Conservation (phyloP, 768 basidiomycete genomes). For the Suillus hirtellus region DNA sequence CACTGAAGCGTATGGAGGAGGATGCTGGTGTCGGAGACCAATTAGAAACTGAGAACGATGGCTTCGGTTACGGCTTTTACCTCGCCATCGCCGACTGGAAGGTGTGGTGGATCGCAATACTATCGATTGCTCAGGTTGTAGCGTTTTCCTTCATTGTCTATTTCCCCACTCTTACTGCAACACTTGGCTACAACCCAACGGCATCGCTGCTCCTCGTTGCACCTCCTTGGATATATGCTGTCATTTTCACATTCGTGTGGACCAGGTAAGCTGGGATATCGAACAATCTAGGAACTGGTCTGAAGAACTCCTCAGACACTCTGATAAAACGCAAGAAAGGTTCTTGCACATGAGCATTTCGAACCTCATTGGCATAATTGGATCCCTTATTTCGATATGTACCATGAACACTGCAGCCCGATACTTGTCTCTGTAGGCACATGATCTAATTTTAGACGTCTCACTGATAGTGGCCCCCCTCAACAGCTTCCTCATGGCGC, state of each 20-base stretch:
- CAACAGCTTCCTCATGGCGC: conserved; percentile 70
- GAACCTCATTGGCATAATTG: conserved; percentile 59
- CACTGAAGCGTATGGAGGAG: conserved; percentile 60
- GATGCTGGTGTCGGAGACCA: conserved; percentile 61
- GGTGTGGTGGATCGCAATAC: conserved; percentile 76
- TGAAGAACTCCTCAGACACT: conserved; percentile 46
- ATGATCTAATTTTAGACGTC: conserved; percentile 9
- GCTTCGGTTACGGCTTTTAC: conserved; percentile 46
- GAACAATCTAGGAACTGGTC: not conserved
- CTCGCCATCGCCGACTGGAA: conserved; percentile 74
- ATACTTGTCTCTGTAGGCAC: conserved; percentile 60
- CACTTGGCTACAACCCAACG: conserved; percentile 65
- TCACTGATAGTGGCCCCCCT: conserved; percentile 5
- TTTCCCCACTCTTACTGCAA: conserved; percentile 75
- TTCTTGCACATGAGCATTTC: conserved; percentile 66
- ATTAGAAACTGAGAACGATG: conserved; percentile 42
- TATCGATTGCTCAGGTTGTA: conserved; percentile 34
- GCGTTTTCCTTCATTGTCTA: conserved; percentile 75
- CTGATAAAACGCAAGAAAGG: conserved; percentile 68
- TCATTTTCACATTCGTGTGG: conserved; percentile 51
- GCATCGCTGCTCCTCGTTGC: conserved; percentile 72
- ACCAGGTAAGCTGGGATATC: conserved; percentile 40
- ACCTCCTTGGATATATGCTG: conserved; percentile 70
- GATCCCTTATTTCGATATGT: conserved; percentile 64
- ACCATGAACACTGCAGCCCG: conserved; percentile 66